Evolutionary conservation across 257 asterid genomes (phyloP).

Genomic region (Scutellaria barbata): DNA sequence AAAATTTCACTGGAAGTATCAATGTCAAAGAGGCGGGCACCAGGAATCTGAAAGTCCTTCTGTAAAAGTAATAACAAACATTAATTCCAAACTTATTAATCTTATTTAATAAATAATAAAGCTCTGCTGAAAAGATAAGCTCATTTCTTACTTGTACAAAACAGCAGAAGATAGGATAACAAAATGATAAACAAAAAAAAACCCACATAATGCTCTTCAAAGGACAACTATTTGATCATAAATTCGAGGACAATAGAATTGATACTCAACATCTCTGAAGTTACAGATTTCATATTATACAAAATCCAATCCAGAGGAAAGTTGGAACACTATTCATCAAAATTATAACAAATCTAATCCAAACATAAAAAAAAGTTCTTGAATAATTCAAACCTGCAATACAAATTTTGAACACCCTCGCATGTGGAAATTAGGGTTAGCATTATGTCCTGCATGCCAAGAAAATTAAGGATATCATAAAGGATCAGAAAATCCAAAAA

Average conservation of each 20-base stretch:
- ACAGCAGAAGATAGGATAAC: slow-evolving; percentile 7
- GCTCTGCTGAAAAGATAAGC: slow-evolving; percentile 23
- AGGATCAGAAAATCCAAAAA: slow-evolving; percentile 15
- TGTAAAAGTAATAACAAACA: slow-evolving; percentile 40
- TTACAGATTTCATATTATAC: background rate
- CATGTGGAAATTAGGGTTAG: slow-evolving; percentile 39
- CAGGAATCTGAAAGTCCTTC: slow-evolving; percentile 69
- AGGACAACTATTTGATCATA: background rate
- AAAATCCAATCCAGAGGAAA: slow-evolving; percentile 4
- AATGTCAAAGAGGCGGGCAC: slow-evolving; percentile 84
- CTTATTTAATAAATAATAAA: background rate
- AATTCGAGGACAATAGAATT: slow-evolving; percentile 19
- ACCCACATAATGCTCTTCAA: background rate
- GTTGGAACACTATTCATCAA: background rate
- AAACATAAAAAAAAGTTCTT: slow-evolving; percentile 12
- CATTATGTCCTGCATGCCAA: slow-evolving; percentile 52
- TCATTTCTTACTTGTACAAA: slow-evolving; percentile 6
- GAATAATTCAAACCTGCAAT: slow-evolving; percentile 60
- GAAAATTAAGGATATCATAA: slow-evolving; percentile 24
- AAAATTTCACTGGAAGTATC: slow-evolving; percentile 56
- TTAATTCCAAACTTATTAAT: slow-evolving; percentile 10
- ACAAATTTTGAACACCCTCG: slow-evolving; percentile 50
- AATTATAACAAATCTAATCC: background rate
- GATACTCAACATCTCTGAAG: background rate
- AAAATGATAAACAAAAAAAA: slow-evolving; percentile 20